These are phyloP conservation scores for Cardamine chenopodiifolia DNA, from an alignment of 345 rosid genomes.

Conservation along the genomic window DNA sequence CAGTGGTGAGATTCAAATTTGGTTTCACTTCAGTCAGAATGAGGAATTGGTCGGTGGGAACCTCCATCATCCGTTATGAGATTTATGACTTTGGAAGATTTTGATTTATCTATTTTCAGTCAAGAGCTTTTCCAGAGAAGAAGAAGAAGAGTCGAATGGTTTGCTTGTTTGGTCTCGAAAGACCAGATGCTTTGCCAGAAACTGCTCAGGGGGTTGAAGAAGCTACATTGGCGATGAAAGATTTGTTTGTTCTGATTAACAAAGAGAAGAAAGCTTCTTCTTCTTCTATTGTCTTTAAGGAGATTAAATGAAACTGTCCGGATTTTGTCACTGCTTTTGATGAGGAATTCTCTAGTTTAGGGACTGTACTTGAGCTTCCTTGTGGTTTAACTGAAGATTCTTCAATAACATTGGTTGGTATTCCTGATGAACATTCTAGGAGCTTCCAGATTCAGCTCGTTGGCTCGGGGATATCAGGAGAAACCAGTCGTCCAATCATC, in stretches of 20 bases:
- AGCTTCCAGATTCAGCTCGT: constrained; percentile 67
- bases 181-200: constrained; percentile 78
- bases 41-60: constrained; percentile 87
- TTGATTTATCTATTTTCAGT: constrained; percentile 56
- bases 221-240: constrained; percentile 69
- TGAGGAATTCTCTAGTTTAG: constrained; percentile 38
- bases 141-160: constrained; percentile 45
- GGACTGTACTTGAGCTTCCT: constrained; percentile 60
- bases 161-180: constrained; percentile 76
- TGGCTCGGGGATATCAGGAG: constrained; percentile 54
- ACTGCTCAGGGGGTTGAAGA: constrained; percentile 78
- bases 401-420: constrained; percentile 72
- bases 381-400: constrained; percentile 84
- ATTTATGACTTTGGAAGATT: constrained; percentile 54
- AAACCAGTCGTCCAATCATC: constrained; percentile 51
- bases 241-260: constrained; percentile 45
- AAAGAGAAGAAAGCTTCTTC: constrained; percentile 42
- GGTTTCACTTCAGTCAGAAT: constrained; percentile 47
- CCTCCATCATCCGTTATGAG: constrained; percentile 58
- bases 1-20: constrained; percentile 41
- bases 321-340: constrained; percentile 49
- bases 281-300: constrained; percentile 24
- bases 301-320: constrained; percentile 52
- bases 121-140: constrained; percentile 45
- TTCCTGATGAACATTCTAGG: constrained; percentile 56